These are phyloP conservation scores for Ogataea naganishii DNA, from an alignment of 805 yeast species.

Conservation along the genomic window DNA sequence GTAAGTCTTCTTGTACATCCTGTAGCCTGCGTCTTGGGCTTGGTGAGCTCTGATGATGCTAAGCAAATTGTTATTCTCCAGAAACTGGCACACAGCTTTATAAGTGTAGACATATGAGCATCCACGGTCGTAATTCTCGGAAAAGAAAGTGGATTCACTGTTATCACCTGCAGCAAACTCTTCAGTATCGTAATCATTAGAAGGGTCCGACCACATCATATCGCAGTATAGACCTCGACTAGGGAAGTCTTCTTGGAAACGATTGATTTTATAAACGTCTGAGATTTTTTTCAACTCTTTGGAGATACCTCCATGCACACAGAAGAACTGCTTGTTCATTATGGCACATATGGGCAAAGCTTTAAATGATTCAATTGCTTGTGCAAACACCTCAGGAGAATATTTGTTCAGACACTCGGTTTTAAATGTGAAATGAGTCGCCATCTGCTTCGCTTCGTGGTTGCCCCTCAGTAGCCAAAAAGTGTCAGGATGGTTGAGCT, in stretches of 20 bases:
- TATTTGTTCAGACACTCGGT: constrained; percentile 86
- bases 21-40: constrained; percentile 95
- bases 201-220: constrained; percentile 92
- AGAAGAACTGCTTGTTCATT: constrained; percentile 88
- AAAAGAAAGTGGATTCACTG: constrained; percentile 28
- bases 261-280: constrained; percentile 60
- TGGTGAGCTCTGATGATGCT: constrained; percentile 94
- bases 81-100: constrained; percentile 69
- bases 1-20: constrained; percentile 83
- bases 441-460: constrained; percentile 90
- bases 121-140: constrained; percentile 71
- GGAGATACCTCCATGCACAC: constrained; percentile 94
- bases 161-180: constrained; percentile 19
- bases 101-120: constrained; percentile 89
- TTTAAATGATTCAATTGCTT: constrained; percentile 70
- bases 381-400: constrained; percentile 54
- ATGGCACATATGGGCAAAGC: constrained; percentile 87
- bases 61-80: constrained; percentile 67
- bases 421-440: constrained; percentile 90
- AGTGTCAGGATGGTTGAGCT: constrained; percentile 63
- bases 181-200: constrained; percentile 71
- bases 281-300: constrained; percentile 68
- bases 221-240: constrained; percentile 92
- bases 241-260: constrained; percentile 84
- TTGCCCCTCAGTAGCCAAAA: constrained; percentile 86